These are phyloP conservation scores for Hsuehochloa calcarea DNA, from an alignment of 176 grass and related monocot genomes.

Conservation along the genomic window DNA sequence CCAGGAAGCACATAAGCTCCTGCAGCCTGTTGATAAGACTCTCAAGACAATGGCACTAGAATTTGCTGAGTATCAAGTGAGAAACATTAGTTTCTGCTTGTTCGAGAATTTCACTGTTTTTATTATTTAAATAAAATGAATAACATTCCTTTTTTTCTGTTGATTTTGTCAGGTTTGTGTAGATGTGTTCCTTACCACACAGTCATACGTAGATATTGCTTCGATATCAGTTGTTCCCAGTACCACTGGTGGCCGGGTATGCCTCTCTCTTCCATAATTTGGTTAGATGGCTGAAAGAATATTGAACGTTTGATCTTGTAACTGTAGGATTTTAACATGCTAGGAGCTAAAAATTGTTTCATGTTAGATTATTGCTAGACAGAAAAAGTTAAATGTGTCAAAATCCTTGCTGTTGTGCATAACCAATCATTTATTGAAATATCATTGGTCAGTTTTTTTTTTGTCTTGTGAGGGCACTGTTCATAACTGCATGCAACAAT, in stretches of 20 bases:
- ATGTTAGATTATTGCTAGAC: not conserved
- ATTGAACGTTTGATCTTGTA: not conserved
- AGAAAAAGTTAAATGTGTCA: not conserved
- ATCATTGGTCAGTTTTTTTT: not conserved
- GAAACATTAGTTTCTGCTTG: slow-evolving; percentile 36
- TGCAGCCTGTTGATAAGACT: slow-evolving; percentile 75
- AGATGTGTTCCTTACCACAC: slow-evolving; percentile 77
- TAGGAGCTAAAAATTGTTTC: not conserved
- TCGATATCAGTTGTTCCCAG: slow-evolving; percentile 66
- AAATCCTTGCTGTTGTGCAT: not conserved
- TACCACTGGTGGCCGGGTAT: slow-evolving; percentile 75
- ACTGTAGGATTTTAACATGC: slow-evolving; percentile 2
- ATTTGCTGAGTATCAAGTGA: slow-evolving; percentile 88
- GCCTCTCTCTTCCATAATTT: not conserved
- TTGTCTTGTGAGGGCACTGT: not conserved
- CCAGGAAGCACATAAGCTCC: slow-evolving; percentile 74
- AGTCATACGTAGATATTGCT: slow-evolving; percentile 72
- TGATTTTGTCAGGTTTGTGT: slow-evolving; percentile 65
- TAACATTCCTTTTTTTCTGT: not conserved
- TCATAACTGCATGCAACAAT: slow-evolving; percentile 5
- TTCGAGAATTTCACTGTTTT: slow-evolving; percentile 4
- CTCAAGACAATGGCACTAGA: slow-evolving; percentile 86
- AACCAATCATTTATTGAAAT: slow-evolving; percentile 1
- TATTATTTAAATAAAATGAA: not conserved
- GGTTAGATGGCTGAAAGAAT: not conserved